A percentile compares a stretch with the other conserved stretches of the same genome.
Conservation (phyloP, 2,329 filamentous ascomycete genomes). For the Plectosphaerella cucumerina region DNA sequence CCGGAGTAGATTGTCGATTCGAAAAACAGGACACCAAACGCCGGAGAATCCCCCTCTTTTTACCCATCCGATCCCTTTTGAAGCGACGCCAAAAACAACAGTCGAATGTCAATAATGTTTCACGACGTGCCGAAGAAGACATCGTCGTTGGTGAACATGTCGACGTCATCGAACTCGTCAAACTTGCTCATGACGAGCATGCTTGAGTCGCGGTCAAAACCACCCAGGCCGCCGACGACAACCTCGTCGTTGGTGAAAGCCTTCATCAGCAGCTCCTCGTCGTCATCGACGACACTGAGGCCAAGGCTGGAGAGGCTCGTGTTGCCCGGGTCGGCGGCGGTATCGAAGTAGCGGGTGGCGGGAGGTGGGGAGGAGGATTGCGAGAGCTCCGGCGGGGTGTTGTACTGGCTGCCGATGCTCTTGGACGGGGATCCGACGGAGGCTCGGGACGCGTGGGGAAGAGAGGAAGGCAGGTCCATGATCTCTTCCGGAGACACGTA, state of each 20-base stretch:
- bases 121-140: slow-evolving; percentile 45
- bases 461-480: slow-evolving; percentile 25
- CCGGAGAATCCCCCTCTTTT: no score
- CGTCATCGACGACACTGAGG: slow-evolving; percentile 23
- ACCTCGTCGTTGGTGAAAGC: slow-evolving; percentile 36
- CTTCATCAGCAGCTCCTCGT: slow-evolving; percentile 41
- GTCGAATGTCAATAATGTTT: no score
- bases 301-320: slow-evolving; percentile 16
- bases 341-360: slow-evolving; percentile 38
- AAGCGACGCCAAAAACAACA: no score
- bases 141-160: slow-evolving; percentile 47
- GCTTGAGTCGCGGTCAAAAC: slow-evolving; percentile 39
- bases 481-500: slow-evolving; percentile 45
- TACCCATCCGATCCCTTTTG: no score
- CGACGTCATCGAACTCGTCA: slow-evolving; percentile 47
- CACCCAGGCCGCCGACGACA: slow-evolving; percentile 25
- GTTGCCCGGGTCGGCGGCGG: slow-evolving; percentile 29
- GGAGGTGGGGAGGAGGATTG: slow-evolving; percentile 54
- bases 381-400: slow-evolving; percentile 57
- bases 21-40: no score
- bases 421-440: slow-evolving; percentile 41
- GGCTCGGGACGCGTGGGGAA: slow-evolving; percentile 27
- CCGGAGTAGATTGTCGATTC: no score
- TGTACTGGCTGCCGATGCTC: slow-evolving; percentile 47
- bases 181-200: slow-evolving; percentile 50